Evolutionary conservation across 2,329 filamentous ascomycete genomes (phyloP).

Genomic region (Alternaria sp.): DNA sequence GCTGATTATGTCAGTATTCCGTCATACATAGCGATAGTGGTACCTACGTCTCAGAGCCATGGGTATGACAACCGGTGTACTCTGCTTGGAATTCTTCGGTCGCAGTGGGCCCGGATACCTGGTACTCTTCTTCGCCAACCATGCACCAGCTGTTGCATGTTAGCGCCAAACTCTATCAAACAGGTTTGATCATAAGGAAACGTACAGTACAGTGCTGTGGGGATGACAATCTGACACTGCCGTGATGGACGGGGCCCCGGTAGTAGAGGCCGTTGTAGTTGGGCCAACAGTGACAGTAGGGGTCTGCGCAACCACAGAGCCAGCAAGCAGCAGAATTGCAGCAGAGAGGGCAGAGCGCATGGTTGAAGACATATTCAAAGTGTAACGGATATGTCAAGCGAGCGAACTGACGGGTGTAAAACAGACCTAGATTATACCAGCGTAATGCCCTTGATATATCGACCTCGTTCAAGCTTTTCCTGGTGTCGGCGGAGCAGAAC

Average conservation of each 20-base stretch:
- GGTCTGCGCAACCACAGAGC: constrained; percentile 30
- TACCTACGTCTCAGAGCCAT: constrained; percentile 66
- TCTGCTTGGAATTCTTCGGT: constrained; percentile 65
- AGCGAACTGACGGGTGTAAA: constrained; percentile 9
- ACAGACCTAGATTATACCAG: constrained; percentile 12
- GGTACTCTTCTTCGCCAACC: constrained; percentile 54
- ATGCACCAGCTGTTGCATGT: constrained; percentile 54
- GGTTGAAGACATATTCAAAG: constrained; percentile 26
- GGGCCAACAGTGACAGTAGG: constrained; percentile 15
- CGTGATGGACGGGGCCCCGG: constrained; percentile 45
- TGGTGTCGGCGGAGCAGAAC: constrained; percentile 14
- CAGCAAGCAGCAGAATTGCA: constrained; percentile 19
- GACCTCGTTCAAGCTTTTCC: constrained; percentile 8
- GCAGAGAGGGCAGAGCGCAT: constrained; percentile 8
- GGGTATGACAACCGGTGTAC: constrained; percentile 71
- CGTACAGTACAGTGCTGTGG: constrained; percentile 58
- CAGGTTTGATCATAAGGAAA: neutral
- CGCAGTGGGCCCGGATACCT: constrained; percentile 61
- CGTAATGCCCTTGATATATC: constrained; percentile 33
- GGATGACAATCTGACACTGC: constrained; percentile 63
- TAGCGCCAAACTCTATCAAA: constrained; percentile 15
- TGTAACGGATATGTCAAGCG: constrained; percentile 3
- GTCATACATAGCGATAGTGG: neutral
- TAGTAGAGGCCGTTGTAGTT: constrained; percentile 9
- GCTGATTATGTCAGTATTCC: constrained; percentile 50